Conservation (phyloP, 352 stramenopile species). For the Phytophthora sansomeana region DNA sequence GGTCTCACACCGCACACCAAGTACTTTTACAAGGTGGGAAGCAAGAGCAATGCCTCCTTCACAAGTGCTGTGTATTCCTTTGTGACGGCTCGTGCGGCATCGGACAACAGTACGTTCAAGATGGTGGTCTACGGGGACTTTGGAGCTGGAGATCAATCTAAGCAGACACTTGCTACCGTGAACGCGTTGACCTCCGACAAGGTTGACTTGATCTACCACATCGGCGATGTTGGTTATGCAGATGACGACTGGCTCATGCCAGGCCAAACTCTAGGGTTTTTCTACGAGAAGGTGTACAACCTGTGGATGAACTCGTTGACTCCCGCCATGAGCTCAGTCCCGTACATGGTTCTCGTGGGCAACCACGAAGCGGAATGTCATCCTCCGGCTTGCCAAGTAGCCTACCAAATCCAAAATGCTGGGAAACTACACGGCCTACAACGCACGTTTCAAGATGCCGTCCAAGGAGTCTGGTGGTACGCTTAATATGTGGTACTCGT, state of each 20-base stretch:
- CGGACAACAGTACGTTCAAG: conserved; percentile 44
- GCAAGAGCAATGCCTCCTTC: conserved; percentile 27
- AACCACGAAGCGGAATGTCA: conserved; percentile 92
- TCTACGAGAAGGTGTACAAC: conserved; percentile 88
- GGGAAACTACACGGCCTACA: conserved; percentile 84
- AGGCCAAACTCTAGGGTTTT: conserved; percentile 59
- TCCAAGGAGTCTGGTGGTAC: conserved; percentile 59
- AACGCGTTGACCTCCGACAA: conserved; percentile 37
- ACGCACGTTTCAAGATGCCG: conserved; percentile 86
- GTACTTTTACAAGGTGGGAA: conserved; percentile 31
- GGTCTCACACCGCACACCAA: conserved; percentile 34
- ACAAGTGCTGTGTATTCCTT: conserved; percentile 32
- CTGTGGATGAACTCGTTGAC: conserved; percentile 74
- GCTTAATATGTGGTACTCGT: conserved; percentile 91
- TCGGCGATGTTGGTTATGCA: conserved; percentile 67
- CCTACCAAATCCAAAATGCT: conserved; percentile 52
- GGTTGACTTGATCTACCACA: conserved; percentile 72
- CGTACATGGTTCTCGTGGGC: conserved; percentile 85
- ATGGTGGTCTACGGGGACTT: conserved; percentile 65
- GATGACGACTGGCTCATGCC: conserved; percentile 38
- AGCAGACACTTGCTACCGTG: conserved; percentile 43
- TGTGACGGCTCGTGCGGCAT: conserved; percentile 29
- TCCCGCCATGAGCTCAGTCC: conserved; percentile 50
- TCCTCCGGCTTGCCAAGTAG: conserved; percentile 58
- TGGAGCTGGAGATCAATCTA: conserved; percentile 46